Evolutionary conservation across 1,284 basidiomycete species (phyloP), one percentile per base, ranked within the genome.

Genomic region (Microbotryum intermedium): DNA sequence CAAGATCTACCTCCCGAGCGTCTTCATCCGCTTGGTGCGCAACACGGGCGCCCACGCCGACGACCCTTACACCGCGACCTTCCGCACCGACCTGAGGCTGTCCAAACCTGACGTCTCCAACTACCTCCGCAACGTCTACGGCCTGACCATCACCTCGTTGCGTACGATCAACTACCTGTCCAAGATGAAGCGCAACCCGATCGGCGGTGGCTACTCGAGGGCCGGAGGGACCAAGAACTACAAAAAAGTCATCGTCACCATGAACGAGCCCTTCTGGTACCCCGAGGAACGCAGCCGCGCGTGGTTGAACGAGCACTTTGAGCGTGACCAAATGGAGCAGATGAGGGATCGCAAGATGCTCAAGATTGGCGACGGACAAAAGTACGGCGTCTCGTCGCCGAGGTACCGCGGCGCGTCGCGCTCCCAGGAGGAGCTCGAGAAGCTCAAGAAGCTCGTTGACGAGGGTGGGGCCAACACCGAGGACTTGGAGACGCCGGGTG

Each of bases 41-140:
- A 70, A 71, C 60, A 55, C 56, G n/a, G 61, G 60, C 18, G 59
- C 51, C 28, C 65, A 73, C 51, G 46, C 50, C 9, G 49, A 64
- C 58, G 70, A 73, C 50, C 72, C 72, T 1, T 73, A 63, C 68
- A 68, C 65, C 28, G 72, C 71, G 11, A 72, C 70, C n/a, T 73
- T 73, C 65, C 66, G 69, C 28, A 69, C 67, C 20, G 67, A 70
- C 52, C 59, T 71, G 13, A 68, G 70, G 42, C 55, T 73, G 34
- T 71, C 71, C 28, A 73, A 73, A 50, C 71, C 72, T 50, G 72
- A 73, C 61, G 68, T 73, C 44, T 64, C 66, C 28, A 70, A 71
- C 57, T 73, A 71, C 61, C 66, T 73, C 44, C 60, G 67, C 44
- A 69, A 71, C 63, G 60, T 73, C 45, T 73, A 73, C 62, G 69